Base-by-base conservation (phyloP, 1,284 basidiomycete species). In the Volvariella volvacea region DNA sequence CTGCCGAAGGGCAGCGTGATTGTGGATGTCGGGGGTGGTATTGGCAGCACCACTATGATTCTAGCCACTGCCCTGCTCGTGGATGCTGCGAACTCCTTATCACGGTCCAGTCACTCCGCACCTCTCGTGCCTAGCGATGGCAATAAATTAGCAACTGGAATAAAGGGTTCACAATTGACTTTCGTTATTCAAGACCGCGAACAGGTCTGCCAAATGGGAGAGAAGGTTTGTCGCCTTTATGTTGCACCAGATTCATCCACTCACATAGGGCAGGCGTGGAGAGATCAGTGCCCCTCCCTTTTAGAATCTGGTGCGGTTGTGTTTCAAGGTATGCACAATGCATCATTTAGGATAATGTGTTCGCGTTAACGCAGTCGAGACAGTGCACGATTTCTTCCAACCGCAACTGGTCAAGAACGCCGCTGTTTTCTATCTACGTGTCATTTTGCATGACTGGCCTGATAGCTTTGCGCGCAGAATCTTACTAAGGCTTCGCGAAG, bases 11-110 rank as follows among this genome's bases (percentile, higher is more conserved):
- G 73, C 2, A 75, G 78, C 33, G 60, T 75, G 6, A 63, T 88
- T 21, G 79, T 88, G 2, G 85, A 88, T 51, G 83, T 88, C 1
- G 85, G 85, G 0, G 83, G 84, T 4, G 84, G 85, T 1, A 82
- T 85, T 36, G 86, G 85, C 7, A 80, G 78, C n/a, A 80, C 80
- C 1, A 76, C 71, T 16, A 78, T 88, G 74, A 50, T 77, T 34
- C 72, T 88, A 16, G 80, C 78, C 15, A 71, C 73, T 36, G 69
- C 74, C 2, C 79, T 79, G 48, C n/a, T 20, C 34, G 6, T n/a
- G n/a, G 15, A 15, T n/a, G 14, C 7, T 36, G 34, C 6, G 34
- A 62, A 56, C 9, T 50, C 48, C 22, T 36, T 39, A 19, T 28
- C 38, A n/a, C 38, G 39, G 25, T 28, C 15, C 21, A 15, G 16